Evolutionary conservation across 2,329 filamentous ascomycete species (phyloP), one percentile per base, ranked within the genome.

Genomic region (Trichoderma semiorbis): DNA sequence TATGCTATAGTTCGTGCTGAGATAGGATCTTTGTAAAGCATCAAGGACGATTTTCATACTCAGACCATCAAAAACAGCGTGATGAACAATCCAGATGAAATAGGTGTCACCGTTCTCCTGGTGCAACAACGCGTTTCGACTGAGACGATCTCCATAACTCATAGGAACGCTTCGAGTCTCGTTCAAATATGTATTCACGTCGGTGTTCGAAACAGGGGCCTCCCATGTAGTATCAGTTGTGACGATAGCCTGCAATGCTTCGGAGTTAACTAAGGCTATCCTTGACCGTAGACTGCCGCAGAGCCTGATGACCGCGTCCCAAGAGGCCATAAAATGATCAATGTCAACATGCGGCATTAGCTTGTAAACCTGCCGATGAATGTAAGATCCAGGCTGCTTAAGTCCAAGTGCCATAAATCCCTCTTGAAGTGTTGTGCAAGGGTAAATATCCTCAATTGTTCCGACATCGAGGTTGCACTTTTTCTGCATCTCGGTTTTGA

Each of bases 241-340:
- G 2, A 68, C 18, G 5, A 71, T 30, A 14, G 28, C 26, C 30
- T 71, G 69, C 32, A 62, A 30, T 16, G 53, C 34, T 6, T 36
- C 30, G 7, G 70, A 55, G 16, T 67, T 32, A 6, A 73, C 5
- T 8, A 73, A 21, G 30, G 57, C 21, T 14, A 74, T 71, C 12
- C 72, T 65, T 5, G 66, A 71, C 14, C 72, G 66, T 7, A 74
- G 34, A 24, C 55, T 73, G 16, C 39, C 50, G 8, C 71, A 70
- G 5, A 26, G 28, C 10, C 55, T 39, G 3, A 69, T 36, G 16
- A 64, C 70, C 21, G 7, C 14, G 3, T 74, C 69, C 79, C 79
- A 81, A 2, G 79, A 77, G 1, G 72, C 68, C 72, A 30, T 50
- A 24, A 70, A 70, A 7, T 18, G 50, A 16, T 70, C 69, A 50